phyloP scores from a whole-genome alignment of 805 yeast genomes.

The Hanseniaspora jakobsenii region DNA sequence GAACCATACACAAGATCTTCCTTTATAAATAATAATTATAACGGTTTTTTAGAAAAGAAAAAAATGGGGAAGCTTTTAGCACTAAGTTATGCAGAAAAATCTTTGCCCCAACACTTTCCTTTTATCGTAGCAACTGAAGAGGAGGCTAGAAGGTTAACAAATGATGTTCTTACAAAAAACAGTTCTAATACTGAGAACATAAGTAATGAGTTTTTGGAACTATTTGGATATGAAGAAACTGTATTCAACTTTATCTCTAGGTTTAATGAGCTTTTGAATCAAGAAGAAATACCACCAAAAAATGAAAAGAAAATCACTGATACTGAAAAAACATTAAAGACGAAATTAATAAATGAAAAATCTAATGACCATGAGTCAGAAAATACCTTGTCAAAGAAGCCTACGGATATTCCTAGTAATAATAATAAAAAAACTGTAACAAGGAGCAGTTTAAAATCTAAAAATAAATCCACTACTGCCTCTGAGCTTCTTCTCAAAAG shows the following conservation, averaged over 20 bases:
- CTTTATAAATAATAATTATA: no score
- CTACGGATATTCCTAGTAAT: no score
- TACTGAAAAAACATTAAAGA: not conserved
- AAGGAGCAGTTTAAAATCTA: not conserved
- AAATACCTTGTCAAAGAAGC: not conserved
- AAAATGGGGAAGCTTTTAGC: constrained; percentile 20
- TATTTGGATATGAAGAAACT: constrained; percentile 26
- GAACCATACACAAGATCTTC: no score
- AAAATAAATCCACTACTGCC: not conserved
- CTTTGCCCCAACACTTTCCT: constrained; percentile 24
- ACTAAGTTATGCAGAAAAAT: constrained; percentile 23
- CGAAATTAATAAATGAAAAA: not conserved
- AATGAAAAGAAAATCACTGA: not conserved
- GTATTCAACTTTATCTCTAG: constrained; percentile 25
- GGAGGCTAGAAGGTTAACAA: constrained; percentile 23
- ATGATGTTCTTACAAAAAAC: constrained; percentile 22
- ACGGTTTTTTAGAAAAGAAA: no score
- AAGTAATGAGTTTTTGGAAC: constrained; percentile 25
- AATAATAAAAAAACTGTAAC: no score
- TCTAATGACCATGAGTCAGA: not conserved
- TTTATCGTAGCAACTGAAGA: constrained; percentile 25
- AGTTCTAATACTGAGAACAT: constrained; percentile 18
- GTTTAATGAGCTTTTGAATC: constrained; percentile 21
- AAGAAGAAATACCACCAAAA: not conserved
- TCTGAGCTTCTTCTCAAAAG: constrained; percentile 5